These are phyloP conservation scores for Pythium sp. DNA, from an alignment of 352 stramenopile genomes.

Conservation along the genomic window DNA sequence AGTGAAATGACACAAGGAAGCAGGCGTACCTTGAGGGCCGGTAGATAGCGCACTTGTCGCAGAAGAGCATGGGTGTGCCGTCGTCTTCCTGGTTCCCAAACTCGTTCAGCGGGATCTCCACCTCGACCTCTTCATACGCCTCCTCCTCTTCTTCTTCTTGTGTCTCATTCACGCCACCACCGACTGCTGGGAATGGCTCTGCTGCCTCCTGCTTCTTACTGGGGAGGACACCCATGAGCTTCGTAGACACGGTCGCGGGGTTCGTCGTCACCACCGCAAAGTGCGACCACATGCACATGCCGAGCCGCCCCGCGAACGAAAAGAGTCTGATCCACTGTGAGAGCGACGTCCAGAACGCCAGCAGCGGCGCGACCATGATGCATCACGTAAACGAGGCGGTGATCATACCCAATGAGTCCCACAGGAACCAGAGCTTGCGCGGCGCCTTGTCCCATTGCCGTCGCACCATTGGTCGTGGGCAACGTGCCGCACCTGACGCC, in stretches of 20 bases:
- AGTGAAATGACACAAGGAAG: not conserved
- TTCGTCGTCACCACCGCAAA: slow-evolving; percentile 73
- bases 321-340: slow-evolving; percentile 55
- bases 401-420: slow-evolving; percentile 57
- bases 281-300: slow-evolving; percentile 76
- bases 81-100: slow-evolving; percentile 72
- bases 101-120: slow-evolving; percentile 63
- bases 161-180: not conserved
- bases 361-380: slow-evolving; percentile 41
- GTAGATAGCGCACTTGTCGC: slow-evolving; percentile 78
- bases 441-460: slow-evolving; percentile 1
- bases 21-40: slow-evolving; percentile 53
- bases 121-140: slow-evolving; percentile 41
- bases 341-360: slow-evolving; percentile 45
- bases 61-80: slow-evolving; percentile 73
- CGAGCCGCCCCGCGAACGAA: slow-evolving; percentile 42
- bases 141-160: slow-evolving; percentile 18
- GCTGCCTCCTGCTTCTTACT: not conserved
- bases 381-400: slow-evolving; percentile 61
- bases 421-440: slow-evolving; percentile 47
- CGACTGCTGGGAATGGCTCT: not conserved
- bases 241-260: slow-evolving; percentile 60
- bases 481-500: slow-evolving; percentile 73
- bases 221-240: slow-evolving; percentile 25
- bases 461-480: slow-evolving; percentile 36